Percentiles rank a stretch among this genome's conserved stretches.
phyloP scores from a whole-genome alignment of 495 filamentous ascomycete genomes.

The Terfezia claveryi region DNA sequence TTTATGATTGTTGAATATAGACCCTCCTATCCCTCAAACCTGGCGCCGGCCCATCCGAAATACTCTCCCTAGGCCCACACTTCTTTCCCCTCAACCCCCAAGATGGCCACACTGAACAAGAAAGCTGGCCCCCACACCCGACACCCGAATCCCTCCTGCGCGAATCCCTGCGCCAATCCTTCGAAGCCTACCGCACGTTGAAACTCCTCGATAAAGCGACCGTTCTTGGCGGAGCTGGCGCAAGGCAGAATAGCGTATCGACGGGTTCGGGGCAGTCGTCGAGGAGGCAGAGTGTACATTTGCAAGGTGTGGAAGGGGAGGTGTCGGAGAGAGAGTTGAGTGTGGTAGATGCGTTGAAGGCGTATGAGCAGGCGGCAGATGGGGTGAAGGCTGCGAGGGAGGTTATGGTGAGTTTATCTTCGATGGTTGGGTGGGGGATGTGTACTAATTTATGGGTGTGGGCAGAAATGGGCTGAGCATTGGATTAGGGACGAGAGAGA shows the following conservation, averaged over 20 bases:
- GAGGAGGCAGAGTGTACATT: not conserved
- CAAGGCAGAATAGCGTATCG: not conserved
- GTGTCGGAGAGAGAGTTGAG: not conserved
- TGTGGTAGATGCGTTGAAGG: not conserved
- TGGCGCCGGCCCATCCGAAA: too few species aligned
- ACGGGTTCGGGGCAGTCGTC: not conserved
- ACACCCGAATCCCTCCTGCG: not conserved
- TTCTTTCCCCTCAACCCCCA: too few species aligned
- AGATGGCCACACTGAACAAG: too few species aligned
- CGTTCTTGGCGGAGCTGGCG: not conserved
- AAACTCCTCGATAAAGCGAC: not conserved
- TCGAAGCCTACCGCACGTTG: not conserved
- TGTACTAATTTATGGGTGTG: not conserved
- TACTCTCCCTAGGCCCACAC: too few species aligned
- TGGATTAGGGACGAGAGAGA: not conserved
- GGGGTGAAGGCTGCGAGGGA: not conserved
- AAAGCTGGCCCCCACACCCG: not conserved
- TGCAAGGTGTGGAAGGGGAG: not conserved
- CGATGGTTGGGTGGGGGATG: not conserved
- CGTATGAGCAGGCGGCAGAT: not conserved
- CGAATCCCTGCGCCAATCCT: not conserved
- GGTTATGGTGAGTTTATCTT: not conserved
- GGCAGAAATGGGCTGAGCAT: not conserved
- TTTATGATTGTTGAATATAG: too few species aligned
- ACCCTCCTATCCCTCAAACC: too few species aligned